Evolutionary conservation across 371 early-diverging fungal species (phyloP).

Genomic region (Entomophthora muscae): DNA sequence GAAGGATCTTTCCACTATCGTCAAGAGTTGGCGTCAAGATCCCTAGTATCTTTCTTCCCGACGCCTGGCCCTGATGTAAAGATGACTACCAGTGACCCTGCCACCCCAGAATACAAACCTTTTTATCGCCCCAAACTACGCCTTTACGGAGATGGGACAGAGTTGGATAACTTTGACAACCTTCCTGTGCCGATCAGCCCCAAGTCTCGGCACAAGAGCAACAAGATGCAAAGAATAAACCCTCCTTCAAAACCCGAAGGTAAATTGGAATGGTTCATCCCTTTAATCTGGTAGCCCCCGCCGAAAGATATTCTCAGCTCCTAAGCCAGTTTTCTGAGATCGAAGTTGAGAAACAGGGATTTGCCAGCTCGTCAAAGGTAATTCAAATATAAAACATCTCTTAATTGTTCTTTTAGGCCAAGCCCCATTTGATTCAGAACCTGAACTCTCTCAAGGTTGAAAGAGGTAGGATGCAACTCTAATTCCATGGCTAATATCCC

Average conservation of each 20-base stretch:
- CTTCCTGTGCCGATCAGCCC: background rate
- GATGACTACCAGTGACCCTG: background rate
- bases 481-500: background rate
- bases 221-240: background rate
- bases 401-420: background rate
- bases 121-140: background rate
- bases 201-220: background rate
- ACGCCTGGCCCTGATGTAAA: background rate
- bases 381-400: background rate
- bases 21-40: background rate
- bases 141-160: constrained; percentile 7
- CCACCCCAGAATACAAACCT: background rate
- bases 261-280: background rate
- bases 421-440: constrained; percentile 7
- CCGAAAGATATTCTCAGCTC: constrained; percentile 4
- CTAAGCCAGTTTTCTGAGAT: constrained; percentile 8
- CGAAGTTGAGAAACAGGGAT: background rate
- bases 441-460: constrained; percentile 6
- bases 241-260: background rate
- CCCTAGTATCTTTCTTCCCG: background rate
- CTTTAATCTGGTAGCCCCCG: background rate
- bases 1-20: background rate
- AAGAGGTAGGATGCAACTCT: background rate
- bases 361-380: background rate
- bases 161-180: constrained; percentile 6